Conservation (phyloP, 371 early-diverging fungal genomes). For the Funneliformis caledonium region DNA sequence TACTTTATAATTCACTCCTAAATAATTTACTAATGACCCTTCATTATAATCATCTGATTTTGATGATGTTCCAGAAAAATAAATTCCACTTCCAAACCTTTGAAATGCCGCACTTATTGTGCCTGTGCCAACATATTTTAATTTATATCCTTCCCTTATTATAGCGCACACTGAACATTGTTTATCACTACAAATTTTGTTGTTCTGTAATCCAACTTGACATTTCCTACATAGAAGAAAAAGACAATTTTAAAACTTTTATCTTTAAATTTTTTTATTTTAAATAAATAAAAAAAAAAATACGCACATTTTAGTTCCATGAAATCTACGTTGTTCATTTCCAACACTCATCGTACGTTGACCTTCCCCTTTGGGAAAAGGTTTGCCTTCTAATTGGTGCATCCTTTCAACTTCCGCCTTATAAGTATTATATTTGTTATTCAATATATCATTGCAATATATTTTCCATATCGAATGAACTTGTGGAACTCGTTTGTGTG, state of each 20-base stretch:
- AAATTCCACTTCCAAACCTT: constrained; percentile 34
- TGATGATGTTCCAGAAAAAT: constrained; percentile 41
- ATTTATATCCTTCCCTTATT: constrained; percentile 31
- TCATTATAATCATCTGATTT: constrained; percentile 42
- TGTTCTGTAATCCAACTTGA: constrained; percentile 1
- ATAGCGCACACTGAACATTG: constrained; percentile 33
- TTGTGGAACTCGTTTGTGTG: constrained; percentile 30
- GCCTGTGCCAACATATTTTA: constrained; percentile 34
- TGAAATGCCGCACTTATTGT: constrained; percentile 30
- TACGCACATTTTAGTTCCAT: constrained; percentile 38
- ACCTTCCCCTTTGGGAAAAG: constrained; percentile 36
- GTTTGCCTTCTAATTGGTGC: constrained; percentile 31
- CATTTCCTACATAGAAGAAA: constrained; percentile 3
- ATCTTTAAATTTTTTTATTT: not conserved
- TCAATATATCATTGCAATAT: constrained; percentile 2
- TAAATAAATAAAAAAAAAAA: not conserved
- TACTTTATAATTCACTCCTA: constrained; percentile 33
- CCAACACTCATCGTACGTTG: constrained; percentile 30
- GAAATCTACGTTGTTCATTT: constrained; percentile 40
- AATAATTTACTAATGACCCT: constrained; percentile 19
- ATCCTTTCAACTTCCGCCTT: constrained; percentile 19
- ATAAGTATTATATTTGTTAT: constrained; percentile 28
- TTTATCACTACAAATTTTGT: constrained; percentile 7
- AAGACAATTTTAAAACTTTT: not conserved
- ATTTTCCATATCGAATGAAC: constrained; percentile 34